phyloP scores from a whole-genome alignment of 2,329 filamentous ascomycete species.

The Cordyceps militaris region DNA sequence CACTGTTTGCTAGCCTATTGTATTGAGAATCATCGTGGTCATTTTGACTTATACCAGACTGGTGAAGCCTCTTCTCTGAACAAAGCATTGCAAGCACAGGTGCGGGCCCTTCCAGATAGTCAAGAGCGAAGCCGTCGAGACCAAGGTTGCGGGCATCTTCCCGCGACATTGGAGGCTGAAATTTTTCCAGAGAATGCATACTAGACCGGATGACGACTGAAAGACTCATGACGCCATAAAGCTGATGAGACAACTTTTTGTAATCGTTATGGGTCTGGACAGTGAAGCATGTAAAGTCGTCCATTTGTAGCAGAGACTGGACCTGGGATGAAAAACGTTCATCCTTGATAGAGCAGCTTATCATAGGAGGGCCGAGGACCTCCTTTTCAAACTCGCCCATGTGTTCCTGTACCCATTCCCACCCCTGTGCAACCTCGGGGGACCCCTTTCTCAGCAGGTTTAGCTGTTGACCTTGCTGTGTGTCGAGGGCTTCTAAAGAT shows the following conservation, averaged over 20 bases:
- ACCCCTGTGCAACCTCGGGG: conserved; percentile 60
- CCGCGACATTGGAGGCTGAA: conserved; percentile 45
- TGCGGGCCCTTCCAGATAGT: conserved; percentile 73
- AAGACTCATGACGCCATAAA: conserved; percentile 57
- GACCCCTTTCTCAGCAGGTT: conserved; percentile 55
- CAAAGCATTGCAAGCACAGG: conserved; percentile 86
- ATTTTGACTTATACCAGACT: conserved; percentile 55
- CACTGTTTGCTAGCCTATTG: conserved; percentile 51
- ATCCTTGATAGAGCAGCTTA: conserved; percentile 74
- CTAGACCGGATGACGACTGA: conserved; percentile 66
- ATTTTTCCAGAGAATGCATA: conserved; percentile 42
- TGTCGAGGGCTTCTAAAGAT: conserved; percentile 57
- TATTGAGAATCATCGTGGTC: conserved; percentile 63
- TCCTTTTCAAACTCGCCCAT: conserved; percentile 61
- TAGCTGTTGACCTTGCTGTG: conserved; percentile 67
- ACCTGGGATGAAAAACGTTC: conserved; percentile 53
- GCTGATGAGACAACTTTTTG: conserved; percentile 58
- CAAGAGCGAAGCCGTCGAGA: conserved; percentile 72
- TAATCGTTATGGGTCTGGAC: conserved; percentile 71
- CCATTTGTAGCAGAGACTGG: conserved; percentile 42
- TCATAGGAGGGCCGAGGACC: conserved; percentile 73
- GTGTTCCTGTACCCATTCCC: conserved; percentile 76
- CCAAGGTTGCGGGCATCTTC: conserved; percentile 53
- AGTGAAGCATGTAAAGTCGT: conserved; percentile 63
- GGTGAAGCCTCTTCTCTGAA: conserved; percentile 60